A percentile compares a stretch with the other conserved stretches of the same genome.
These are phyloP conservation scores for Rubroboletus pulcherrimus DNA, from an alignment of 768 basidiomycete genomes.

Conservation along the genomic window DNA sequence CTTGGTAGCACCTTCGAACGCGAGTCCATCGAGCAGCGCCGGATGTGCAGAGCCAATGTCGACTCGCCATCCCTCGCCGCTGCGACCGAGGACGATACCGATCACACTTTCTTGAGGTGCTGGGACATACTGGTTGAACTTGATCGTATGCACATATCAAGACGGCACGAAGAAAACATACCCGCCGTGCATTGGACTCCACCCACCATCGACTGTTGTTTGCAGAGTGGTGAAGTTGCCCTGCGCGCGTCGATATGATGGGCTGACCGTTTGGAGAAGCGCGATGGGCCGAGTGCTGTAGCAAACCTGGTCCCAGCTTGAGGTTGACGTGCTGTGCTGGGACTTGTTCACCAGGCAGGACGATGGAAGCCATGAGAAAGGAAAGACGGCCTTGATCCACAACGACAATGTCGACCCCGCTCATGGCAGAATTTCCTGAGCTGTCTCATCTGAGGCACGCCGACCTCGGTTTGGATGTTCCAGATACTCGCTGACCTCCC, in stretches of 20 bases:
- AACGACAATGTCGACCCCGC: constrained; percentile 34
- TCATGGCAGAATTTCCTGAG: constrained; percentile 67
- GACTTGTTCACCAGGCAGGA: constrained; percentile 81
- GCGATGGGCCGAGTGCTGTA: constrained; percentile 43
- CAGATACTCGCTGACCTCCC: constrained; percentile 7
- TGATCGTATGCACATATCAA: not conserved
- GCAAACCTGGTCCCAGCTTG: constrained; percentile 82
- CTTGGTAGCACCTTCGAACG: constrained; percentile 96
- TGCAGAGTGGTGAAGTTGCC: constrained; percentile 61
- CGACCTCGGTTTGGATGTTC: constrained; percentile 1
- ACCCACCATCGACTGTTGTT: constrained; percentile 86
- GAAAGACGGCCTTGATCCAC: not conserved
- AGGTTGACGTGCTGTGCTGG: constrained; percentile 73
- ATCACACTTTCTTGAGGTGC: constrained; percentile 87
- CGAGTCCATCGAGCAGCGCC: constrained; percentile 82
- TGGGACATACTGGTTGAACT: constrained; percentile 71
- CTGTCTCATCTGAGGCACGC: constrained; percentile 68
- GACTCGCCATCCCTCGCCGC: constrained; percentile 89
- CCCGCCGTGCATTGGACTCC: constrained; percentile 80
- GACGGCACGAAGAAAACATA: constrained; percentile 37
- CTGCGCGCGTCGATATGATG: constrained; percentile 65
- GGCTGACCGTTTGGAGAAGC: constrained; percentile 15
- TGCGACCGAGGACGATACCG: constrained; percentile 73
- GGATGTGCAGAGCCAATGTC: constrained; percentile 89
- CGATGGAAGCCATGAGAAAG: constrained; percentile 44